Evolutionary conservation across 495 filamentous ascomycete species (phyloP).

Genomic region (Neurospora hispaniola): DNA sequence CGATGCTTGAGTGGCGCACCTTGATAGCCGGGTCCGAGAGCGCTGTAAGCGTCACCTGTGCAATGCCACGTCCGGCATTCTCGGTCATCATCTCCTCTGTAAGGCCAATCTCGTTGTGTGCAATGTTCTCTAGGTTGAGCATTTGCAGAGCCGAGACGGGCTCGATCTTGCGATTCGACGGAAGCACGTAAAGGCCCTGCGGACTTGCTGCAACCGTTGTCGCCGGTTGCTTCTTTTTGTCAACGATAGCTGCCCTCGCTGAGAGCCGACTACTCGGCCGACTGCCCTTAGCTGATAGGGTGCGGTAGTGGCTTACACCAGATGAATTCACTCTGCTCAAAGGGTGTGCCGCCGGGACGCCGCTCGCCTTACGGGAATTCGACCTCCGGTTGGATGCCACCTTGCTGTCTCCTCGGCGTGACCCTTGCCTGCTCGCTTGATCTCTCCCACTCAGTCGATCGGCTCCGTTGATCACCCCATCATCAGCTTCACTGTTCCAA

Average conservation of each 20-base stretch:
- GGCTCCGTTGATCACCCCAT: constrained; percentile 39
- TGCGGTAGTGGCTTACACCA: constrained; percentile 29
- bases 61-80: constrained; percentile 80
- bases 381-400: constrained; percentile 32
- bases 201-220: constrained; percentile 1
- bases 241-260: constrained; percentile 14
- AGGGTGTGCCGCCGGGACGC: constrained; percentile 24
- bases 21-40: constrained; percentile 46
- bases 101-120: constrained; percentile 70
- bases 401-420: constrained; percentile 40
- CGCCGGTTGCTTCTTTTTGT: constrained; percentile 21
- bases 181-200: constrained; percentile 39
- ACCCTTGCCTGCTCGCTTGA: constrained; percentile 30
- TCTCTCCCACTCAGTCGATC: constrained; percentile 37
- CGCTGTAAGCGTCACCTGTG: constrained; percentile 61
- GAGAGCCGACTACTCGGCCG: constrained; percentile 26
- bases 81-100: constrained; percentile 85
- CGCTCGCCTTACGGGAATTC: constrained; percentile 54
- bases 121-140: constrained; percentile 81
- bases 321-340: constrained; percentile 34
- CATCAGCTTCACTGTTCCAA: constrained; percentile 64
- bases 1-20: constrained; percentile 30
- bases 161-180: constrained; percentile 63
- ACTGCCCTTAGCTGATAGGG: constrained; percentile 19
- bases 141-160: constrained; percentile 76